These are phyloP conservation scores for Neophaeococcomyces mojaviensis DNA, from an alignment of 2,329 filamentous ascomycete species.

Conservation along the genomic window DNA sequence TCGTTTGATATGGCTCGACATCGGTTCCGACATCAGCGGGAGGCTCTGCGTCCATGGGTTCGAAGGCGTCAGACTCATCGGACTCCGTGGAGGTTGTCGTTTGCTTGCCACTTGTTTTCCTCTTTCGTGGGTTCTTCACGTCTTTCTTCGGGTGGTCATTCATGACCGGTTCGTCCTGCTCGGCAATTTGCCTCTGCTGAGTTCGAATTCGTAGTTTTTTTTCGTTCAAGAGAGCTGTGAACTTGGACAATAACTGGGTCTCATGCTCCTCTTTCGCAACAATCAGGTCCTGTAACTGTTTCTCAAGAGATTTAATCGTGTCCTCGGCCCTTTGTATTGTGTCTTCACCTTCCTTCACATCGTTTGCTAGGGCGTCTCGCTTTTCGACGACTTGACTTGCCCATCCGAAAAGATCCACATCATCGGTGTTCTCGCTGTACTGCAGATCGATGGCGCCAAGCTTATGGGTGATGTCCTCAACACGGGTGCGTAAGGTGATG, in stretches of 20 bases:
- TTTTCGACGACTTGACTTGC: constrained; percentile 40
- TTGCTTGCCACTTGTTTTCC: constrained; percentile 12
- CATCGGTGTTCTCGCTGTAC: constrained; percentile 45
- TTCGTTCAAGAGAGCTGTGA: constrained; percentile 51
- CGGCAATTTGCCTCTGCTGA: constrained; percentile 41
- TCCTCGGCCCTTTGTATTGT: constrained; percentile 40
- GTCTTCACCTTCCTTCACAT: constrained; percentile 35
- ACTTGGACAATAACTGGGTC: constrained; percentile 50
- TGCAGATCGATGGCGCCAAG: constrained; percentile 47
- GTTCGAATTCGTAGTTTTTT: constrained; percentile 60
- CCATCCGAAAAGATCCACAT: constrained; percentile 53
- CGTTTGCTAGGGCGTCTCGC: constrained; percentile 34
- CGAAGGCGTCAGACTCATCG: constrained; percentile 20
- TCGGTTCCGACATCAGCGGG: constrained; percentile 2
- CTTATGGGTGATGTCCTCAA: constrained; percentile 48
- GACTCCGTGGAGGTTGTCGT: constrained; percentile 7
- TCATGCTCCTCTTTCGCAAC: constrained; percentile 51
- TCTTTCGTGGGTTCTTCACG: constrained; percentile 13
- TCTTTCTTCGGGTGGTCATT: constrained; percentile 21
- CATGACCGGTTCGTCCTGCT: constrained; percentile 25
- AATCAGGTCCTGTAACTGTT: constrained; percentile 52
- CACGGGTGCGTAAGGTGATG: constrained; percentile 35
- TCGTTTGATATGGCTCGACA: constrained; percentile 6
- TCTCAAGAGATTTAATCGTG: constrained; percentile 44
- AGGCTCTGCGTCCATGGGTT: constrained; percentile 14